These are phyloP conservation scores for Barnettozyma populi DNA, from an alignment of 805 yeast species.

Conservation along the genomic window DNA sequence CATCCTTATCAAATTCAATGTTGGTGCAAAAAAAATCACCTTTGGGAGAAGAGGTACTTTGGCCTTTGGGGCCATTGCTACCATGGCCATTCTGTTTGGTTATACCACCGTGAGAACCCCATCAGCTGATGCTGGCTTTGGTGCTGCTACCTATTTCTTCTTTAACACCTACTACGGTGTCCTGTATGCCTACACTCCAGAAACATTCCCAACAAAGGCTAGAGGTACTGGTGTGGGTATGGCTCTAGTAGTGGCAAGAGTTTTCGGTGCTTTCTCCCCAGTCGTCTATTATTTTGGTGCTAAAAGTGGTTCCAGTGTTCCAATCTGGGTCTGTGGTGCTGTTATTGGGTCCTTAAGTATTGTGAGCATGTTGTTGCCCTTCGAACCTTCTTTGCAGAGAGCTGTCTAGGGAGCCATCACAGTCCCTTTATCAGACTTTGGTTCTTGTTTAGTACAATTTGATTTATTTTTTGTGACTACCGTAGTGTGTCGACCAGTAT, in stretches of 20 bases:
- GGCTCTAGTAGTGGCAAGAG: conserved; percentile 48
- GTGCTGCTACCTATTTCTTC: conserved; percentile 43
- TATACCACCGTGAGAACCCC: conserved; percentile 57
- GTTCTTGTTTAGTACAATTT: neutral
- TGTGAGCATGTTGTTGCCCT: conserved; percentile 41
- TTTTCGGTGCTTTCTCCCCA: conserved; percentile 54
- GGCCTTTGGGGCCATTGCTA: conserved; percentile 43
- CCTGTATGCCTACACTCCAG: conserved; percentile 63
- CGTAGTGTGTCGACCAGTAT: too few species aligned
- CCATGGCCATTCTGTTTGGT: conserved; percentile 56
- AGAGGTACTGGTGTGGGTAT: conserved; percentile 59
- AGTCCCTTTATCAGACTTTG: too few species aligned
- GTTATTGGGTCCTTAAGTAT: conserved; percentile 44
- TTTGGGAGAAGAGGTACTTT: conserved; percentile 57
- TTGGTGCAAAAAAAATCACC: conserved; percentile 5
- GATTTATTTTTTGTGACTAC: neutral
- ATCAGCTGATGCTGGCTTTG: conserved; percentile 44
- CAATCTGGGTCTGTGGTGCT: conserved; percentile 58
- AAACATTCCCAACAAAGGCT: conserved; percentile 47
- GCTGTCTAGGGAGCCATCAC: neutral
- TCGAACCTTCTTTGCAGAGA: conserved; percentile 16
- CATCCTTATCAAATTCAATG: conserved; percentile 15
- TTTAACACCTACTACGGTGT: conserved; percentile 50
- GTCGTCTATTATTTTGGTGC: conserved; percentile 45
- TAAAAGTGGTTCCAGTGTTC: conserved; percentile 45